These are phyloP conservation scores for Vachellia collinsii DNA, from an alignment of 306 rosid genomes.

Conservation along the genomic window DNA sequence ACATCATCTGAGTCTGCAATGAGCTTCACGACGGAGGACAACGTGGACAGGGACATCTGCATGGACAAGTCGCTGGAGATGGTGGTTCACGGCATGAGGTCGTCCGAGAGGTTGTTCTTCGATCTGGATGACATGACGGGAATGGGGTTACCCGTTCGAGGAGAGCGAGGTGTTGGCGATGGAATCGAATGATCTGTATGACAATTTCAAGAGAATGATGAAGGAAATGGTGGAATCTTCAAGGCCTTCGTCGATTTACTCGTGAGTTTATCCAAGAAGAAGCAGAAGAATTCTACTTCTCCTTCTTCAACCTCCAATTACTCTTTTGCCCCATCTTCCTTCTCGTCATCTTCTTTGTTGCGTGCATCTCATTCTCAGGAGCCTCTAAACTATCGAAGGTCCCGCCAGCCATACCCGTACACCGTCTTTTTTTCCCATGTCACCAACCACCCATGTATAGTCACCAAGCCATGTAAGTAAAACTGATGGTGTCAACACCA, in stretches of 20 bases:
- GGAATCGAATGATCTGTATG: slow-evolving; percentile 76
- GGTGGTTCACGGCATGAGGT: slow-evolving; percentile 60
- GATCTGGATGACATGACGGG: slow-evolving; percentile 57
- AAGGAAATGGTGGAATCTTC: slow-evolving; percentile 82
- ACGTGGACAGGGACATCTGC: slow-evolving; percentile 32
- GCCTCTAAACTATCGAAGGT: too few relatives aligned
- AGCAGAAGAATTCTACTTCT: neutral
- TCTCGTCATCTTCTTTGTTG: slow-evolving; percentile 45
- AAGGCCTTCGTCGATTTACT: slow-evolving; percentile 82
- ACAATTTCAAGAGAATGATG: slow-evolving; percentile 76
- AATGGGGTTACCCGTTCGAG: slow-evolving; percentile 44
- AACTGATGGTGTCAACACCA: too few relatives aligned
- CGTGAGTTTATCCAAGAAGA: slow-evolving; percentile 33
- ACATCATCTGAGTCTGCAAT: slow-evolving; percentile 64
- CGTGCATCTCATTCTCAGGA: neutral
- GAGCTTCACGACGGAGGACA: slow-evolving; percentile 67
- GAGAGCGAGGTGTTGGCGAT: slow-evolving; percentile 67
- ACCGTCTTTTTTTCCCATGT: too few relatives aligned
- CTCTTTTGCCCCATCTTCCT: slow-evolving; percentile 57
- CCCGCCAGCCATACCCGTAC: too few relatives aligned
- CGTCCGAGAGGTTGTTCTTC: slow-evolving; percentile 73
- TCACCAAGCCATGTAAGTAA: too few relatives aligned
- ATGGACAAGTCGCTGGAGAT: slow-evolving; percentile 51
- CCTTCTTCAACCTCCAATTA: slow-evolving; percentile 34
- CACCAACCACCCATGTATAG: too few relatives aligned